Percentiles rank a stretch among this genome's conserved stretches.
Evolutionary conservation across 2,329 filamentous ascomycete genomes (phyloP).

Genomic region (Colletotrichum sp.): DNA sequence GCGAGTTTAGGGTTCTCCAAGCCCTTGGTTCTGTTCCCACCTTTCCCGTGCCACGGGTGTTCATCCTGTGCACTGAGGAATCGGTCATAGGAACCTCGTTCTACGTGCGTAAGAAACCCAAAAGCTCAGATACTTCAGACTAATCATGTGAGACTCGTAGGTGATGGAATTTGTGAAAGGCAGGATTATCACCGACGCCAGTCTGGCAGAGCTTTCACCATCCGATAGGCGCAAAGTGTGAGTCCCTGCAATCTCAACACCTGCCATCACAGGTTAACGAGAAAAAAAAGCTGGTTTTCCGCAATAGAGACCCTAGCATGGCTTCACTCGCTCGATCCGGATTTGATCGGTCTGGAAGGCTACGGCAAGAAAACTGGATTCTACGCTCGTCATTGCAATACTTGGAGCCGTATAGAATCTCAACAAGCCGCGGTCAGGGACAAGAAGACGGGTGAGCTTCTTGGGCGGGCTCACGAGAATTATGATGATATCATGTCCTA

Average conservation of each 20-base stretch:
- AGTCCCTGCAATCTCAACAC: background rate
- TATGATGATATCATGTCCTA: background rate
- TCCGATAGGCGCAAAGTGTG: background rate
- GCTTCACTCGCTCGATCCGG: background rate
- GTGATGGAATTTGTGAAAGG: background rate
- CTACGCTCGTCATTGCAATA: background rate
- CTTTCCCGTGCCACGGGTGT: background rate
- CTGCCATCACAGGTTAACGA: background rate
- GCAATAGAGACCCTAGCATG: background rate
- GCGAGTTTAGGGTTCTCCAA: background rate
- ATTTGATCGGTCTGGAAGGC: background rate
- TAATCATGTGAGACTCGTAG: background rate
- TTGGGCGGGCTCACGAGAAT: background rate
- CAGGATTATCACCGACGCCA: background rate
- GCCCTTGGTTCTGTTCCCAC: background rate
- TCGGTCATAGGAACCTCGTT: background rate
- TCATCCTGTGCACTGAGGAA: background rate
- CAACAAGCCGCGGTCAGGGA: background rate
- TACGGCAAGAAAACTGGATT: background rate
- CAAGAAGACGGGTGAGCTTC: background rate
- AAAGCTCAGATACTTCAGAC: background rate
- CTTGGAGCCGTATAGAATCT: background rate
- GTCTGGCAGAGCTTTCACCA: background rate
- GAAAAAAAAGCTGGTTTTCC: background rate
- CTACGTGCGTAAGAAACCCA: background rate